These are phyloP conservation scores for Russula sp. DNA, from an alignment of 768 basidiomycete genomes.

Conservation along the genomic window DNA sequence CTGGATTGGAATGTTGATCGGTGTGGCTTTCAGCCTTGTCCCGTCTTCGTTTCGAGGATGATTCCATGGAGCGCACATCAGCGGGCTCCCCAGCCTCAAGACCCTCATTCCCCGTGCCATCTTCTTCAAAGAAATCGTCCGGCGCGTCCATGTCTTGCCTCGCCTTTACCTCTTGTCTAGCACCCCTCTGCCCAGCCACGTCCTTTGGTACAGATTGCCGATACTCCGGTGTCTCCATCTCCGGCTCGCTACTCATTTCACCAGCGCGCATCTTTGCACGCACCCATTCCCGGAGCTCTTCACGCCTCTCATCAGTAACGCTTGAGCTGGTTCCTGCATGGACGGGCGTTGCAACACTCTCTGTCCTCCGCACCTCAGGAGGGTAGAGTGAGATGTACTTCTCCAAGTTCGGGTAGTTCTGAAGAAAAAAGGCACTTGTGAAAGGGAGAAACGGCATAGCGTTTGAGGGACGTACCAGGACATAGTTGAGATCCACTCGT, in stretches of 20 bases:
- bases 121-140: conserved; percentile 30
- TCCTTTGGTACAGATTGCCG: background rate
- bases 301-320: conserved; percentile 43
- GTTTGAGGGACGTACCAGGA: conserved; percentile 47
- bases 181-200: background rate
- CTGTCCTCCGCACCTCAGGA: conserved; percentile 42
- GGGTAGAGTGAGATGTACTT: conserved; percentile 93
- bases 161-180: background rate
- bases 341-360: conserved; percentile 10
- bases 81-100: background rate
- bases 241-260: conserved; percentile 53
- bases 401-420: conserved; percentile 79
- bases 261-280: conserved; percentile 52
- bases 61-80: background rate
- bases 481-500: conserved; percentile 87
- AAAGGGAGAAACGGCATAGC: background rate
- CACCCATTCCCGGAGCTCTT: conserved; percentile 54
- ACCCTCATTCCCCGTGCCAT: conserved; percentile 18
- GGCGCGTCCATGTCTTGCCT: conserved; percentile 15
- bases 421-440: background rate
- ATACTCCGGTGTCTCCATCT: conserved; percentile 43
- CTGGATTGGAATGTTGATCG: background rate
- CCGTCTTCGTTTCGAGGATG: background rate
- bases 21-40: background rate
- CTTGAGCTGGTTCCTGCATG: conserved; percentile 8